These are phyloP conservation scores for Chlorophyllum brunneum DNA, from an alignment of 768 basidiomycete species.

Conservation along the genomic window DNA sequence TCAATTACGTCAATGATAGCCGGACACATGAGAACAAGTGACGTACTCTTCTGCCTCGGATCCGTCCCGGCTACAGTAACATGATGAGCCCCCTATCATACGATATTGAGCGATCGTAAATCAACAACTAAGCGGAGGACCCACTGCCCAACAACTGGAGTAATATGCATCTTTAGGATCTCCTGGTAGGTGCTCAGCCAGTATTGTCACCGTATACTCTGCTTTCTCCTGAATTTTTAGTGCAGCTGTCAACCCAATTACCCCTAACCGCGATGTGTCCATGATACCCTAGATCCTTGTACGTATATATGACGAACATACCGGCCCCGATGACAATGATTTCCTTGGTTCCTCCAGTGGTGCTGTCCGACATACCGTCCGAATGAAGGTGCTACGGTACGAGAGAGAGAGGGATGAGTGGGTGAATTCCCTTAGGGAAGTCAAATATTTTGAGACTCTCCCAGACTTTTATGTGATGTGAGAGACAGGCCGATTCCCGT, in stretches of 20 bases:
- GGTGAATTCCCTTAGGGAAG: too few relatives aligned
- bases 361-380: neutral
- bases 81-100: slow-evolving; percentile 75
- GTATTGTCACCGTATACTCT: slow-evolving; percentile 49
- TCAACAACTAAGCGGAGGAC: too few relatives aligned
- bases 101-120: too few relatives aligned
- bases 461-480: too few relatives aligned
- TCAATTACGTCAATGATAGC: too few relatives aligned
- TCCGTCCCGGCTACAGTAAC: slow-evolving; percentile 50
- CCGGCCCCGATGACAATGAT: neutral
- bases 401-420: too few relatives aligned
- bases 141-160: slow-evolving; percentile 69
- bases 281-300: neutral
- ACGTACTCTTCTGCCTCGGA: slow-evolving; percentile 41
- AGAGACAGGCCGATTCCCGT: too few relatives aligned
- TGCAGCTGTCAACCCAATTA: slow-evolving; percentile 63
- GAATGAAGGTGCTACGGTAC: neutral
- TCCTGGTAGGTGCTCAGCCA: slow-evolving; percentile 20
- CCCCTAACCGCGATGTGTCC: slow-evolving; percentile 37
- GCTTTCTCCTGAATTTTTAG: slow-evolving; percentile 54
- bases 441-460: too few relatives aligned
- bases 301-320: neutral
- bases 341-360: neutral
- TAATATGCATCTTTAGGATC: slow-evolving; percentile 46
- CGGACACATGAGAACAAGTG: neutral